Percentiles rank a stretch among this genome's conserved stretches.
Evolutionary conservation across 2,329 filamentous ascomycete species (phyloP).

Genomic region (Dactylellina drechsleri): DNA sequence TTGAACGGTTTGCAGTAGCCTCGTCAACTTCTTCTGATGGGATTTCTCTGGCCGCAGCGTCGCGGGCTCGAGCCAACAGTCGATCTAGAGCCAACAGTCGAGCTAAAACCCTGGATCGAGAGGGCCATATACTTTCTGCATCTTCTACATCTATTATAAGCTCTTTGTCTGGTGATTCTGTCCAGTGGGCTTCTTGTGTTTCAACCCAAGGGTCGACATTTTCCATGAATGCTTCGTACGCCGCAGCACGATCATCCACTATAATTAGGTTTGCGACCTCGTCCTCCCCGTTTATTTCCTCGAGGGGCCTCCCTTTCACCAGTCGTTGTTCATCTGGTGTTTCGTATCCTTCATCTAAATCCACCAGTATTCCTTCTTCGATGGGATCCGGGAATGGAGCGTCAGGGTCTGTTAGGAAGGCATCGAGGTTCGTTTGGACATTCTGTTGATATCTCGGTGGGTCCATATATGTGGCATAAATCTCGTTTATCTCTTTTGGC

Average conservation of each 20-base stretch:
- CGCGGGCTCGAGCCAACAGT: background rate
- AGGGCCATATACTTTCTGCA: too few relatives aligned
- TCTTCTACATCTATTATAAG: too few relatives aligned
- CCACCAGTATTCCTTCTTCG: background rate
- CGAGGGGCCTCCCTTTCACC: background rate
- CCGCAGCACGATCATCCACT: background rate
- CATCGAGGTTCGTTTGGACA: background rate
- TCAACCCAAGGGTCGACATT: background rate
- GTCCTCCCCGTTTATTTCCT: background rate
- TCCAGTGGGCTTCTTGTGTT: too few relatives aligned
- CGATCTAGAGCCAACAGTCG: too few relatives aligned
- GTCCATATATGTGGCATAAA: constrained; percentile 5
- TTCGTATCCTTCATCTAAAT: constrained; percentile 5
- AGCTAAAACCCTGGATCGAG: too few relatives aligned
- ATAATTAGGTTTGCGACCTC: background rate
- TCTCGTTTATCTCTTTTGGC: background rate
- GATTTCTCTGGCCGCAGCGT: background rate
- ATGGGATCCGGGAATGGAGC: background rate
- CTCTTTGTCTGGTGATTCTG: too few relatives aligned
- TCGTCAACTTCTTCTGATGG: background rate
- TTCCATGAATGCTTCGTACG: background rate
- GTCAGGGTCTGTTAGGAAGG: background rate
- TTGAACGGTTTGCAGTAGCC: background rate
- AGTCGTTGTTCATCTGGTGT: constrained; percentile 24
- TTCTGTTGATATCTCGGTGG: background rate